Evolutionary conservation across 1,139 yeast genomes (phyloP).

Genomic region (Diutina scorzettiae): DNA sequence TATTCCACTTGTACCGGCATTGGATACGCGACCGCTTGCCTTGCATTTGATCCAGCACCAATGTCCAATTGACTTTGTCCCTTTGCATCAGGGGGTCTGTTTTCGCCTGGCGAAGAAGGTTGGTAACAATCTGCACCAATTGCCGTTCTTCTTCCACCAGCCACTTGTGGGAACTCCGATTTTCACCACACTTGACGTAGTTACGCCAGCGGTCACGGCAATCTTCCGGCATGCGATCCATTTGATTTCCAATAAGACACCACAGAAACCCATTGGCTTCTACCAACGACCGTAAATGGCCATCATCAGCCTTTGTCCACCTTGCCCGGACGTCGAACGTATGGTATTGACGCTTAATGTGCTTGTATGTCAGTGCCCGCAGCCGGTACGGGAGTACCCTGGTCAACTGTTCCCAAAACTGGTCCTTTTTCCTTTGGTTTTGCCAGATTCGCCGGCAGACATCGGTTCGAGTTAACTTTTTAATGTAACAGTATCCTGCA

Average conservation of each 20-base stretch:
- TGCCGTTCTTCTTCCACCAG: conserved; percentile 54
- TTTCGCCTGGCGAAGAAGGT: conserved; percentile 1
- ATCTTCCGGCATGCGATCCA: conserved; percentile 96
- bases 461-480: conserved; percentile 50
- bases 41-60: conserved; percentile 79
- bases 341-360: conserved; percentile 81
- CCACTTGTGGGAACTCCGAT: conserved; percentile 73
- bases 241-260: conserved; percentile 64
- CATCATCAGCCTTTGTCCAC: conserved; percentile 80
- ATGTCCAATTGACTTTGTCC: conserved; percentile 68
- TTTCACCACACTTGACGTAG: conserved; percentile 79
- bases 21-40: conserved; percentile 85
- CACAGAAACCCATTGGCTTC: conserved; percentile 67
- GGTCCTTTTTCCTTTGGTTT: conserved; percentile 70
- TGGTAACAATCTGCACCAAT: conserved; percentile 34
- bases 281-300: conserved; percentile 48
- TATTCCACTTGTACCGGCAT: conserved; percentile 91
- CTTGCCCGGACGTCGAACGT: conserved; percentile 77
- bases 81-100: conserved; percentile 11
- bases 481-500: conserved; percentile 49
- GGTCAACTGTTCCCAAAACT: conserved; percentile 77
- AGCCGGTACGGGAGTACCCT: conserved; percentile 74
- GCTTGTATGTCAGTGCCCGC: conserved; percentile 82
- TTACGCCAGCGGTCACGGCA: conserved; percentile 95
- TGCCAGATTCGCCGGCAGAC: conserved; percentile 84